Evolutionary conservation across 163 green algal genomes (phyloP), one percentile per base, ranked within the genome.

Genomic region (Chlorella variabilis): DNA sequence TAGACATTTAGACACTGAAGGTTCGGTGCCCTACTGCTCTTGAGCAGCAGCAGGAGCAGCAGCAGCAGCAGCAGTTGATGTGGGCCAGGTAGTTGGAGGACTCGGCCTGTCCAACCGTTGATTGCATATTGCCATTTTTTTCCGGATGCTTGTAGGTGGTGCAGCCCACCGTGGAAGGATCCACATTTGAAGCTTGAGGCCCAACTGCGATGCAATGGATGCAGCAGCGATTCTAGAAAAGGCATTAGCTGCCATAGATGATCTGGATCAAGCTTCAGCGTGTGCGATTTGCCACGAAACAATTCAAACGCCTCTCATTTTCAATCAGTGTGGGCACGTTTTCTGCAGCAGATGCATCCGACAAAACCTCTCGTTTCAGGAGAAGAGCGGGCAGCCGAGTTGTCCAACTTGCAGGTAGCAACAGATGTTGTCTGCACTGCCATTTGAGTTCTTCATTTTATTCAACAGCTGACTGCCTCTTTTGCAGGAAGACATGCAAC

Each of bases 331-430:
- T 29, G 31, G 62, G 15, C 62, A 41, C 62, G 45, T 3, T 5
- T 70, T 48, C 33, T 91, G 87, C 73, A 83, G 85, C 21, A 71
- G 54, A 25, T 91, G 87, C 80, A 90, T 91, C 36, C 78, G 87
- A 1, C 66, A 82, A n/a, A 89, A 83, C 68, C 66, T 91, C 18
- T 73, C 62, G 9, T 89, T 85, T 45, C 87, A 91, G 66, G 81
- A 90, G 59, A 42, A 41, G 15, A 36, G 18, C 9, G 87, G 87
- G 4, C 70, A 56, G n/a, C 70, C 85, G 29, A 41, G 20, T 7
- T 91, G 87, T 71, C 85, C 85, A 7, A 67, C 74, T 25, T 90
- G 87, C 58, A 67, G 87, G 71, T 78, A 27, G 23, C 54, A 29
- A 11, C 54, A 63, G 54, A 9, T 9, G 9, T 29, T 63, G 23